Evolutionary conservation across 495 filamentous ascomycete genomes (phyloP), one percentile per base, ranked within the genome.

Genomic region (Xylaria nigripes): DNA sequence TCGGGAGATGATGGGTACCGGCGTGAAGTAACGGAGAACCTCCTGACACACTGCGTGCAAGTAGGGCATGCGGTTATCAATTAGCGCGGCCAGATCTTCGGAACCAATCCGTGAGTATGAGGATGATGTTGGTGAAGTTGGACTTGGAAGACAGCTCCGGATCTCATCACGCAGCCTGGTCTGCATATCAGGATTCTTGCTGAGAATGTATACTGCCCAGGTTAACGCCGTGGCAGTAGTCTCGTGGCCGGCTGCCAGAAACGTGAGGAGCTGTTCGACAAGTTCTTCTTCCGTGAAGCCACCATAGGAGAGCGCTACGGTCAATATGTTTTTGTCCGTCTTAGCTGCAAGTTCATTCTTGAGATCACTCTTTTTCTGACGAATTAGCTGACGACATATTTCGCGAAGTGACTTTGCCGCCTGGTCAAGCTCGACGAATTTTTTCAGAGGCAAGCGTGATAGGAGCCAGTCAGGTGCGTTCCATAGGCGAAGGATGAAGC

Each of bases 241-340:
- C 71, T 89, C 87, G 61, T 91, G 88, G 9, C 87, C 88, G 0
- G 87, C 88, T 1, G 80, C 83, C 3, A 90, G 77, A 68, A 91
- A 90, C 5, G 87, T 91, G 85, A 90, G 89, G 62, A 87, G 75
- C 61, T 91, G 87, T 61, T 91, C 84, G 38, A 86, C 71, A 12
- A 90, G 79, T 40, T 85, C 81, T 19, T 86, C 85, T 45, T 87
- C 84, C 32, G 73, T 76, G 61, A 89, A 89, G 10, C 78, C 78
- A 42, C 82, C 86, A 36, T 77, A 83, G 34, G 81, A 72, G 23
- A 90, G 69, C 18, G 87, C 86, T 0, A 88, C 81, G 16, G 81
- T 84, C 54, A 90, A 68, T 52, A 91, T 89, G 56, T 90, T 87
- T 8, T 55, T 55, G 32, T 55, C 53, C 46, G 24, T 45, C 18